Conservation (phyloP, 2,329 filamentous ascomycete species). For the Nothophoma quercina region DNA sequence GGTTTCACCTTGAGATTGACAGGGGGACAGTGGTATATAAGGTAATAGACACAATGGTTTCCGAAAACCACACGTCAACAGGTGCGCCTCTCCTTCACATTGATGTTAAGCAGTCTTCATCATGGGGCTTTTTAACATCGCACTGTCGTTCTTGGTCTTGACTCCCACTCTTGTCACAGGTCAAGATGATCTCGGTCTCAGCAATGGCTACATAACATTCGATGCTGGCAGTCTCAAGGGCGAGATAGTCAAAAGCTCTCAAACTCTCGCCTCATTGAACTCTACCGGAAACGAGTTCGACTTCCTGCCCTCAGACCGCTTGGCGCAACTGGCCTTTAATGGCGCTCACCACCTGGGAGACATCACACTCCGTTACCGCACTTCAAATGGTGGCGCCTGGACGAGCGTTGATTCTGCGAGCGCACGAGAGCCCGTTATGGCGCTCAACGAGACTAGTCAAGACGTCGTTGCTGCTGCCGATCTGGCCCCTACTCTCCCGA, state of each 20-base stretch:
- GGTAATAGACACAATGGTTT: background rate
- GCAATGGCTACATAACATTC: constrained; percentile 26
- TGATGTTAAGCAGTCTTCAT: background rate
- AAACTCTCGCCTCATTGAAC: constrained; percentile 32
- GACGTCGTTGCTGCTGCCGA: constrained; percentile 51
- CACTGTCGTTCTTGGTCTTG: constrained; percentile 6
- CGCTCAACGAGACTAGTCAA: constrained; percentile 21
- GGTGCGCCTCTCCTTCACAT: background rate
- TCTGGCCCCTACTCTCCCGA: constrained; percentile 53
- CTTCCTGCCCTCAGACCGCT: constrained; percentile 63
- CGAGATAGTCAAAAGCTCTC: constrained; percentile 28
- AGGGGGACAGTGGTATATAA: background rate
- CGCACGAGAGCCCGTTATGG: constrained; percentile 49
- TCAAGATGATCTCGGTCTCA: constrained; percentile 32
- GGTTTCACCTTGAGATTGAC: background rate
- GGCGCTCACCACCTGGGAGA: constrained; percentile 68
- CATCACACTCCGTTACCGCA: constrained; percentile 64
- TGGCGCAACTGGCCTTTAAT: constrained; percentile 57
- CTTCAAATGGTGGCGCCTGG: constrained; percentile 52
- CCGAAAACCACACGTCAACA: background rate
- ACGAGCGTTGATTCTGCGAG: constrained; percentile 57
- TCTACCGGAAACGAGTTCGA: constrained; percentile 54
- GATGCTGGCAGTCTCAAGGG: constrained; percentile 21
- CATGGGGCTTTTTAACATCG: constrained; percentile 5
- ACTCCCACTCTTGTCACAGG: constrained; percentile 2